These are phyloP conservation scores for Dysphania ambrosioides DNA, from an alignment of 148 eudicot genomes.

Conservation along the genomic window DNA sequence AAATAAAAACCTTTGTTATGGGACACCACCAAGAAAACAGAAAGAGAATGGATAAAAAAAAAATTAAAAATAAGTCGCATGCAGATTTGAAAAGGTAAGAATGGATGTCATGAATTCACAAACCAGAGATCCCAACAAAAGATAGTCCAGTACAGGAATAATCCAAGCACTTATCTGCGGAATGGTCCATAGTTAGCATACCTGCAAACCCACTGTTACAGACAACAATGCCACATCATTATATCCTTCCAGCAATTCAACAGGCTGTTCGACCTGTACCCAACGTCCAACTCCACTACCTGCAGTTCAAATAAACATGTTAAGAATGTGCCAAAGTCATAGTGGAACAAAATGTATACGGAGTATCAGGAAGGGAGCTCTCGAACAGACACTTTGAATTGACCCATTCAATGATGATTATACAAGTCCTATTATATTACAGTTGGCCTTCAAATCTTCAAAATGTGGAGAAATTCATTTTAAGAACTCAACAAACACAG, in stretches of 20 bases:
- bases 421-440: neutral
- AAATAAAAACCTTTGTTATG: no score
- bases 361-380: conserved; percentile 6
- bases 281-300: conserved; percentile 79
- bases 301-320: conserved; percentile 31
- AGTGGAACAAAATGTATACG: neutral
- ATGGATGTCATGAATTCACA: neutral
- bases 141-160: neutral
- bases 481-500: neutral
- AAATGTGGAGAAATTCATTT: neutral
- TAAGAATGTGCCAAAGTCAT: conserved; percentile 2
- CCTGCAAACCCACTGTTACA: conserved; percentile 91
- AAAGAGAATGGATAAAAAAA: neutral
- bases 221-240: conserved; percentile 73
- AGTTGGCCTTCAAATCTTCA: neutral
- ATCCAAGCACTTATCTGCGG: neutral
- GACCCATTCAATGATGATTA: neutral
- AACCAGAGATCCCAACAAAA: neutral
- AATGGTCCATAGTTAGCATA: conserved; percentile 23
- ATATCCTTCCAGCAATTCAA: conserved; percentile 68
- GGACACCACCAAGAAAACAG: no score
- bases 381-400: neutral
- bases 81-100: neutral
- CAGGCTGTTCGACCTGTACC: conserved; percentile 68
- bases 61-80: neutral